Conservation (phyloP, 352 stramenopile species). For the Phytophthora fragariaefolia region DNA sequence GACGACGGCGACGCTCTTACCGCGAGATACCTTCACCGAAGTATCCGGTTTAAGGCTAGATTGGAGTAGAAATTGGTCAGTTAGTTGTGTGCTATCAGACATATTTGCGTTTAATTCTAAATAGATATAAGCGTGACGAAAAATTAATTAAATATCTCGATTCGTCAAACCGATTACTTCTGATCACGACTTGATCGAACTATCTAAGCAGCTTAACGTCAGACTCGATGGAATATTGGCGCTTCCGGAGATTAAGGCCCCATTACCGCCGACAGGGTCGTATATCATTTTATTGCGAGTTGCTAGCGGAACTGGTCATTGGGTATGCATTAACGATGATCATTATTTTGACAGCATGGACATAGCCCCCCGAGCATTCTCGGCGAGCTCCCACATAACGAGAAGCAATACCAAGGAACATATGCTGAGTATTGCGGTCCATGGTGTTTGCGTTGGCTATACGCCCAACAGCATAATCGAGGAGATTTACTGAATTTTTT, state of each 20-base stretch:
- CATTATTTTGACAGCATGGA: slow-evolving; percentile 15
- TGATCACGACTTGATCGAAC: not conserved
- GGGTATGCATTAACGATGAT: not conserved
- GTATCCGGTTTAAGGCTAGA: not conserved
- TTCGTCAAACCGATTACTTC: not conserved
- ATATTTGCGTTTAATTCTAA: not conserved
- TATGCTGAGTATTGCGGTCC: slow-evolving; percentile 22
- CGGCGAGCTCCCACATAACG: not conserved
- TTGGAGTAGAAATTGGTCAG: not conserved
- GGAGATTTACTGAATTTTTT: not conserved
- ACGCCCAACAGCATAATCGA: not conserved
- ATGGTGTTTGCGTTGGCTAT: slow-evolving; percentile 1
- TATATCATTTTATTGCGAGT: slow-evolving; percentile 8
- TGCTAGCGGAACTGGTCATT: slow-evolving; percentile 9
- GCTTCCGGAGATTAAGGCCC: slow-evolving; percentile 1
- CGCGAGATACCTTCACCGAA: not conserved
- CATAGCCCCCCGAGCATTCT: not conserved
- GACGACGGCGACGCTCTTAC: not conserved
- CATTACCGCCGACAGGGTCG: not conserved
- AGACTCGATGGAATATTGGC: slow-evolving; percentile 6
- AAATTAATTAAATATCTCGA: not conserved
- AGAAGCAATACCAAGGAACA: slow-evolving; percentile 10
- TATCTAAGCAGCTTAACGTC: slow-evolving; percentile 2
- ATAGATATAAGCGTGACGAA: not conserved
- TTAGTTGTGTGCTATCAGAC: not conserved